Conservation (phyloP, 768 basidiomycete species). For the Phlebiopsis flavidoalba region DNA sequence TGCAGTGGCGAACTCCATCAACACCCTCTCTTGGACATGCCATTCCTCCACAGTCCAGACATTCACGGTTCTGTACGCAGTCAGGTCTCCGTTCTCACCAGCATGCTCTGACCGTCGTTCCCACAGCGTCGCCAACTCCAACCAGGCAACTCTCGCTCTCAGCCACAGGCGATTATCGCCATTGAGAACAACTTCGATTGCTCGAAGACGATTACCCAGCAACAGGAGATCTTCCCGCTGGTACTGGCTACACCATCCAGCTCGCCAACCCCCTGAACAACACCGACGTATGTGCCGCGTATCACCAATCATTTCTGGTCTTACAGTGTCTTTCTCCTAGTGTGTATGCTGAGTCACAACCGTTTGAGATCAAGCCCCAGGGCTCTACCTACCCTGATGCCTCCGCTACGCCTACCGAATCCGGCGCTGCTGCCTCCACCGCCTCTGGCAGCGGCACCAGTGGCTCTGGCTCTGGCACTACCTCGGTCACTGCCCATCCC, state of each 20-base stretch:
- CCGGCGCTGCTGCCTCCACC: slow-evolving; percentile 14
- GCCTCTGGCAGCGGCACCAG: slow-evolving; percentile 19
- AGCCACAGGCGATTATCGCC: slow-evolving; percentile 44
- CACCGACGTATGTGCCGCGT: slow-evolving; percentile 41
- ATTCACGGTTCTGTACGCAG: slow-evolving; percentile 50
- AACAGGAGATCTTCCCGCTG: slow-evolving; percentile 37
- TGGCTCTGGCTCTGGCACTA: slow-evolving; percentile 17
- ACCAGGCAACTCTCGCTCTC: slow-evolving; percentile 31
- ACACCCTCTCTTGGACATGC: slow-evolving; percentile 60
- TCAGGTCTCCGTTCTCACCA: neutral
- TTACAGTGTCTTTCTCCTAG: slow-evolving; percentile 27
- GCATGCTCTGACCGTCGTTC: slow-evolving; percentile 10
- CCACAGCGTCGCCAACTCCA: slow-evolving; percentile 40
- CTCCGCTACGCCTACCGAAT: slow-evolving; percentile 26
- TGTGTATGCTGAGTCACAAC: slow-evolving; percentile 48
- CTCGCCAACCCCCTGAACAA: slow-evolving; percentile 47
- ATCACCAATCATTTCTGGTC: neutral
- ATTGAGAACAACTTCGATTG: slow-evolving; percentile 53
- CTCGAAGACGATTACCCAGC: slow-evolving; percentile 44
- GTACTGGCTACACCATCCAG: slow-evolving; percentile 45
- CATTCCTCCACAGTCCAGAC: slow-evolving; percentile 26
- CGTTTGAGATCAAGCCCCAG: slow-evolving; percentile 56
- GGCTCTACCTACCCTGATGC: slow-evolving; percentile 49
- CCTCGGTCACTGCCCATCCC: slow-evolving; percentile 23
- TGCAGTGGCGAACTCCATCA: slow-evolving; percentile 51